phyloP scores from a whole-genome alignment of 768 basidiomycete genomes.

The Termitomyces sp. region DNA sequence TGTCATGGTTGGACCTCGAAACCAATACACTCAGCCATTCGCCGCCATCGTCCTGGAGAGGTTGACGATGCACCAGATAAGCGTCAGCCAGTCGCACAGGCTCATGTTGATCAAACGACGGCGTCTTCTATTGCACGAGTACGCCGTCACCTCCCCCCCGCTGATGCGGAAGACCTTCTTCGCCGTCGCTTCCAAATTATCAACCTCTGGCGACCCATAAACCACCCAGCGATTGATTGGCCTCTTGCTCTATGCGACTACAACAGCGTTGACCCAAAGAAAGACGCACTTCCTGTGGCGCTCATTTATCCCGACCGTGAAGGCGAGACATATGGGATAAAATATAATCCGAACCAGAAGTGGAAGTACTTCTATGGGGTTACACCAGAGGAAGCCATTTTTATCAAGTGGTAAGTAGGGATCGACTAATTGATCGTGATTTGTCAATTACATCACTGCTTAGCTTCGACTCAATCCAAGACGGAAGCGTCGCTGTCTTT shows the following conservation, averaged over 20 bases:
- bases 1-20: not conserved
- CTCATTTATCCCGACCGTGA: conserved; percentile 44
- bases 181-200: conserved; percentile 51
- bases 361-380: conserved; percentile 49
- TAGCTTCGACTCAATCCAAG: conserved; percentile 36
- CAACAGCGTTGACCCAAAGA: conserved; percentile 33
- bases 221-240: conserved; percentile 40
- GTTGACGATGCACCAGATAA: conserved; percentile 28
- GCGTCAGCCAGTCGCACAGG: conserved; percentile 41
- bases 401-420: conserved; percentile 47
- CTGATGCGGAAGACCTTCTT: conserved; percentile 38
- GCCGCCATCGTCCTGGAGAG: conserved; percentile 36
- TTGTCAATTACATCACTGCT: not conserved
- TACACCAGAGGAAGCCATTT: conserved; percentile 41
- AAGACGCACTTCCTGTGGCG: conserved; percentile 39
- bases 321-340: conserved; percentile 47
- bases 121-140: conserved; percentile 40
- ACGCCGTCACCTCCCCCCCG: conserved; percentile 42
- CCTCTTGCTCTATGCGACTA: conserved; percentile 51
- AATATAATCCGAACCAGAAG: conserved; percentile 38
- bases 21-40: conserved; percentile 8
- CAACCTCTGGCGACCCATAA: conserved; percentile 58
- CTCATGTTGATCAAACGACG: conserved; percentile 51
- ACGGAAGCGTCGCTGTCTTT: conserved; percentile 37
- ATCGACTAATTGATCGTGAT: not conserved